Evolutionary conservation across 2,329 filamentous ascomycete species (phyloP), one percentile per base, ranked within the genome.

Genomic region (Paecilomyces fulvus): DNA sequence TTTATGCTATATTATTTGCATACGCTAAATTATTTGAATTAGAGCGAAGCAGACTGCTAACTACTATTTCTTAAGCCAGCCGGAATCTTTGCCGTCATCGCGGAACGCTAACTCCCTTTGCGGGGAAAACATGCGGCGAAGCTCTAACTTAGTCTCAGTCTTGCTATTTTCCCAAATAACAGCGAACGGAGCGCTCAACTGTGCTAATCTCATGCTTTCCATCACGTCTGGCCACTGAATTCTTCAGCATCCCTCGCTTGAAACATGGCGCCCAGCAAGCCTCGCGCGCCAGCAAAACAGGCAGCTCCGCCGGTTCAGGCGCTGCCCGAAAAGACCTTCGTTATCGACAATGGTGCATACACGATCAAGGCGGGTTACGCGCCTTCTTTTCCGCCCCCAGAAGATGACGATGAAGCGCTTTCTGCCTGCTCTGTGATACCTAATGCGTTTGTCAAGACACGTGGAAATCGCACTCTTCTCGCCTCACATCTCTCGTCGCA

Each of bases 321-420:
- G 23, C 75, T 83, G 7, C 85, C 86, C 0, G 69, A 79, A 1
- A 82, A 78, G 57, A 96, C 92, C 0, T 85, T 99, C 55, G 81
- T 99, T 50, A 80, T 99, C 67, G 94, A 99, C 77, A 96, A 97
- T 77, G 94, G 94, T 70, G 92, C 87, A 49, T 87, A 89, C 74
- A 92, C 86, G 6, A 83, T 99, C 71, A 99, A 99, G 76, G 91
- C 92, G 14, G 94, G 94, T 54, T 87, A 92, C 65, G 84, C 76
- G 21, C 71, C 85, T 1, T 72, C 65, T 11, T 56, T 54, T 12
- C 59, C 61, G 11, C 48, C 63, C 10, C 57, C 53, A 9, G 72
- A 75, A 37, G 67, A 75, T 25, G 68, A 75, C 55, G 66, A 74
- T 33, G 75, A 79, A 43, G 57, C 65, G 3, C 64, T 76, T 8